Base-by-base conservation (phyloP, 2,329 filamentous ascomycete genomes). In the Alternaria dauci region DNA sequence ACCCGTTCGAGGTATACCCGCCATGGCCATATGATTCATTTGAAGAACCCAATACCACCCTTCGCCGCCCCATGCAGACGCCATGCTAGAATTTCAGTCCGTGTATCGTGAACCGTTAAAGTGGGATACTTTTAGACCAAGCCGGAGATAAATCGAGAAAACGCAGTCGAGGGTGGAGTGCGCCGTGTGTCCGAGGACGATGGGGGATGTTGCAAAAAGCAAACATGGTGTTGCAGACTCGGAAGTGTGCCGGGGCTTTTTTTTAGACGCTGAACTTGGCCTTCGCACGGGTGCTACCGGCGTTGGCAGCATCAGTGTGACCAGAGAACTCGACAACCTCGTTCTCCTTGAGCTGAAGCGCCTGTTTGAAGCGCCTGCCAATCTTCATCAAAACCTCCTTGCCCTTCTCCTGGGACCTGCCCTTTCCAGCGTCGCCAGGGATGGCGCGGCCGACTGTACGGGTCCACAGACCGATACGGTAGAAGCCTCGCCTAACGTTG, bases 401-500 rank as follows among this genome's bases (percentile, higher is more conserved):
- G 76, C 92, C 92, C 86, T 97, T 95, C 72, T 95, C 92, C 25
- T 83, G 78, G 56, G 87, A 88, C 66, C 93, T 88, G 68, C 91
- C 91, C 84, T 94, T 94, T 70, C 90, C 90, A 55, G 89, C 89
- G 44, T 91, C 87, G 52, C 88, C 88, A 1, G 90, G 89, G 62
- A 94, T 89, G 75, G 86, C 87, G 85, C 94, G 94, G 77, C 94
- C 94, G 56, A 93, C 93, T 59, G 94, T 96, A 75, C 93, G 91
- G 66, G 95, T 99, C 95, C 96, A 99, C 71, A 98, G 88, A 77
- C 94, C 94, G 71, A 99, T 91, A 84, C 95, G 92, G 87, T 93
- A 99, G 84, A 99, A 98, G 52, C 91, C 94, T 85, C 97, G 97
- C 81, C 95, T 91, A 61, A 99, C 94, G 81, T 99, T 99, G 84